Evolutionary conservation across 2,329 filamentous ascomycete genomes (phyloP).

Genomic region (Scytalidium sp.): DNA sequence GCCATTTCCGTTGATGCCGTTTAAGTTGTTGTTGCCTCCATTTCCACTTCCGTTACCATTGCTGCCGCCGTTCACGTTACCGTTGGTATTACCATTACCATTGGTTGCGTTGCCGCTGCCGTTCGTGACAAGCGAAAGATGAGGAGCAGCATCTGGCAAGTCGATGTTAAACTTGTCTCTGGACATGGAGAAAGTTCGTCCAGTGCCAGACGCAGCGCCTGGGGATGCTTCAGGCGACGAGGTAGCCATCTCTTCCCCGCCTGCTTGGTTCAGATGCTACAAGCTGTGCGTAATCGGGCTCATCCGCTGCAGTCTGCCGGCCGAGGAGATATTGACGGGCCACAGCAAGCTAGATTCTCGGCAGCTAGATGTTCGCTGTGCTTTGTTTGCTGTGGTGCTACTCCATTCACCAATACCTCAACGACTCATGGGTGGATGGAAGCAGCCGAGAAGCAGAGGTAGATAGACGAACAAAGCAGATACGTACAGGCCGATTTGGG

Average conservation of each 20-base stretch:
- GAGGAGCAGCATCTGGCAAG: constrained; percentile 19
- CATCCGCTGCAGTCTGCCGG: not conserved
- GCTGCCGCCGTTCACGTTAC: not conserved
- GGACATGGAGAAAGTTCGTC: constrained; percentile 25
- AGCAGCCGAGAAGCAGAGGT: not conserved
- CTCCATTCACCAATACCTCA: constrained; percentile 19
- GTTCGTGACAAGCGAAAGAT: constrained; percentile 20
- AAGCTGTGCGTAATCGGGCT: not conserved
- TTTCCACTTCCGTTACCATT: not conserved
- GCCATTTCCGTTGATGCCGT: not conserved
- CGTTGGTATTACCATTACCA: constrained; percentile 6
- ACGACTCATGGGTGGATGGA: not conserved
- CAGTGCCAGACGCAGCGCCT: constrained; percentile 18
- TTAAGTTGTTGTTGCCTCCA: constrained; percentile 2
- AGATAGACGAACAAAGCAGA: not conserved
- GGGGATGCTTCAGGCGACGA: constrained; percentile 27
- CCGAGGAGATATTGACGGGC: not conserved
- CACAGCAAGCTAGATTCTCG: not conserved
- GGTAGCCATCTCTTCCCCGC: constrained; percentile 24
- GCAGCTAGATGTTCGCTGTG: constrained; percentile 4
- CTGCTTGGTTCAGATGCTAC: constrained; percentile 8
- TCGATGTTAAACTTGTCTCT: constrained; percentile 26
- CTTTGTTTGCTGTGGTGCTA: constrained; percentile 9
- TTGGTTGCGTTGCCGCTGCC: constrained; percentile 12
- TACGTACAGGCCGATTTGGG: not conserved